These are phyloP conservation scores for Neurospora intermedia DNA, from an alignment of 495 filamentous ascomycete genomes.

Conservation along the genomic window DNA sequence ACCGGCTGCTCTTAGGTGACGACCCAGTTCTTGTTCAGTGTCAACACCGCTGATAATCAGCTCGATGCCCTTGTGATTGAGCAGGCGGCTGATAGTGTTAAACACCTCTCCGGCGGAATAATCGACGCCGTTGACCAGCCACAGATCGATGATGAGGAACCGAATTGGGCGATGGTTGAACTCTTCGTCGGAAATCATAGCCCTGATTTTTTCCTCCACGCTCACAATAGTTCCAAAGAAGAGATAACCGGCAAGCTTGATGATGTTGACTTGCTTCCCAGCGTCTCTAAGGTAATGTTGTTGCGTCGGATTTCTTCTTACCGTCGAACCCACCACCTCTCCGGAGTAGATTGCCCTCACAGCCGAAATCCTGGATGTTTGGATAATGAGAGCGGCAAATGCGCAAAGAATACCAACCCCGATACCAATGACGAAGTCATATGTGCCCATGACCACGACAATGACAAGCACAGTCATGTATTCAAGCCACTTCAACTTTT, in stretches of 20 bases:
- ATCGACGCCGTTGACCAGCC: slow-evolving; percentile 83
- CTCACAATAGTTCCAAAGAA: slow-evolving; percentile 96
- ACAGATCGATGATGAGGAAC: slow-evolving; percentile 82
- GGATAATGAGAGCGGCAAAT: slow-evolving; percentile 80
- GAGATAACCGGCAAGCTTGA: slow-evolving; percentile 83
- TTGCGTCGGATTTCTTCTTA: slow-evolving; percentile 80
- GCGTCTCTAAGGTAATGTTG: slow-evolving; percentile 76
- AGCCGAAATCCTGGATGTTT: slow-evolving; percentile 79
- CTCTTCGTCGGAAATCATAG: slow-evolving; percentile 67
- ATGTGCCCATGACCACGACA: slow-evolving; percentile 88
- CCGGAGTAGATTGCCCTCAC: slow-evolving; percentile 81
- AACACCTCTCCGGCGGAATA: slow-evolving; percentile 95
- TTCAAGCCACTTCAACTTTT: slow-evolving; percentile 73
- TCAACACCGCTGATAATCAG: slow-evolving; percentile 74
- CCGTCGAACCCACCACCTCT: slow-evolving; percentile 78
- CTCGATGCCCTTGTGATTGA: slow-evolving; percentile 59
- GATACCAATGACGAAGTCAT: slow-evolving; percentile 92
- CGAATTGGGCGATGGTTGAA: slow-evolving; percentile 70
- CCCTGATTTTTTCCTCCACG: slow-evolving; percentile 78
- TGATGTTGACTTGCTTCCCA: slow-evolving; percentile 75
- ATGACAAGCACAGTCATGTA: slow-evolving; percentile 91
- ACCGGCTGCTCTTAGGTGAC: slow-evolving; percentile 68
- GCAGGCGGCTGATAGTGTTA: slow-evolving; percentile 76
- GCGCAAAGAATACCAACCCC: slow-evolving; percentile 84
- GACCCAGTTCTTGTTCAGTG: slow-evolving; percentile 61